Conservation (phyloP, 169 alveolate genomes). For the Eimeria acervulina region DNA sequence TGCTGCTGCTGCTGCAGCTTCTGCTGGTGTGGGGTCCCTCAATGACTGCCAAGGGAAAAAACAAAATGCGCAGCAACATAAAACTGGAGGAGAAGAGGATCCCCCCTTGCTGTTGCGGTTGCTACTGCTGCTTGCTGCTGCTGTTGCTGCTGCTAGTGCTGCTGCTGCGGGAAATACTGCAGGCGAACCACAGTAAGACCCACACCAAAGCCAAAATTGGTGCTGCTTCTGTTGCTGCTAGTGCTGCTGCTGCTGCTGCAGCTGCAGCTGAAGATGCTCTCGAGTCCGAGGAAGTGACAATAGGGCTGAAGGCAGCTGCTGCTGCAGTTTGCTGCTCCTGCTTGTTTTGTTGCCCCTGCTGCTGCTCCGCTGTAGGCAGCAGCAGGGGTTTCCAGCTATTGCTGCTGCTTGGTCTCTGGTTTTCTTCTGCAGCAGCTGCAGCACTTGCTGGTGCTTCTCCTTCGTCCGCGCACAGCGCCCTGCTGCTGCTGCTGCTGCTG, state of each 20-base stretch:
- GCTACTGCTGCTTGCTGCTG: neutral
- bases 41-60: neutral
- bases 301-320: neutral
- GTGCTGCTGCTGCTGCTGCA: slow-evolving; percentile 52
- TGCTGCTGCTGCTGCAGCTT: slow-evolving; percentile 17
- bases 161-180: neutral
- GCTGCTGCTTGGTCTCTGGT: neutral
- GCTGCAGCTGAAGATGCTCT: neutral
- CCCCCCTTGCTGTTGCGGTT: neutral
- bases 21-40: neutral
- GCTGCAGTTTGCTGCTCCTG: neutral
- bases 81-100: neutral
- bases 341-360: slow-evolving; percentile 35
- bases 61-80: neutral
- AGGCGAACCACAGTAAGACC: neutral
- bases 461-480: neutral
- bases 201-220: neutral
- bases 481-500: slow-evolving; percentile 65
- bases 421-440: slow-evolving; percentile 29
- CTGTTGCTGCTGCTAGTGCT: slow-evolving; percentile 12
- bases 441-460: slow-evolving; percentile 36
- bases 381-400: neutral
- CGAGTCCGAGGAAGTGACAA: neutral
- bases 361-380: slow-evolving; percentile 46
- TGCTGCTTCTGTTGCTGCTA: neutral